Conservation (phyloP, 768 basidiomycete species). For the Myochromella boudieri region DNA sequence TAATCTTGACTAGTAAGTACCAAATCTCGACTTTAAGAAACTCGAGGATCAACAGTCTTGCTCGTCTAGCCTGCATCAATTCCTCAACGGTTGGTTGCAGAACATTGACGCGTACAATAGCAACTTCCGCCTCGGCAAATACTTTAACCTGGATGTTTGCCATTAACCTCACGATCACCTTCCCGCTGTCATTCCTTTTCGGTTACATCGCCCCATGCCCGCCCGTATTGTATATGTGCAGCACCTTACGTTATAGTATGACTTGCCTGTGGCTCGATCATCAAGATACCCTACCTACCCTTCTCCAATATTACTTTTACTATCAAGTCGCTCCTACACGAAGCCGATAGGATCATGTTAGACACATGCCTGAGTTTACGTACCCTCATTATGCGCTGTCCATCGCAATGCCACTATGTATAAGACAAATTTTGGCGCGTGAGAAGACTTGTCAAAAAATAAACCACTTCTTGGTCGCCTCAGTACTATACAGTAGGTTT, state of each 20-base stretch:
- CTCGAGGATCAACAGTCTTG: slow-evolving; percentile 4
- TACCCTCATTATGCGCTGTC: slow-evolving; percentile 2
- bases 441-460: background rate
- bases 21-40: slow-evolving; percentile 1
- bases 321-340: background rate
- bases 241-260: background rate
- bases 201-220: background rate
- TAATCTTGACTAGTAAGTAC: slow-evolving; percentile 85
- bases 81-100: slow-evolving; percentile 71
- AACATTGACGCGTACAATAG: slow-evolving; percentile 51
- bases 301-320: slow-evolving; percentile 1
- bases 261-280: slow-evolving; percentile 8
- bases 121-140: slow-evolving; percentile 52
- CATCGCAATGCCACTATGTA: background rate
- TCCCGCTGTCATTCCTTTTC: slow-evolving; percentile 9
- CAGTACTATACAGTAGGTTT: too few species aligned
- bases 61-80: slow-evolving; percentile 56
- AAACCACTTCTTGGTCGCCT: background rate
- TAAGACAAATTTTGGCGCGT: too few species aligned
- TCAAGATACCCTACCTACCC: slow-evolving; percentile 7
- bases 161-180: slow-evolving; percentile 7
- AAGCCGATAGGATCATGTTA: slow-evolving; percentile 7
- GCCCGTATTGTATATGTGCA: slow-evolving; percentile 10
- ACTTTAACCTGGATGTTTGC: slow-evolving; percentile 62
- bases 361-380: background rate